Evolutionary conservation across 2,329 filamentous ascomycete genomes (phyloP), one percentile per base, ranked within the genome.

Genomic region (Cercospora nicotianae): DNA sequence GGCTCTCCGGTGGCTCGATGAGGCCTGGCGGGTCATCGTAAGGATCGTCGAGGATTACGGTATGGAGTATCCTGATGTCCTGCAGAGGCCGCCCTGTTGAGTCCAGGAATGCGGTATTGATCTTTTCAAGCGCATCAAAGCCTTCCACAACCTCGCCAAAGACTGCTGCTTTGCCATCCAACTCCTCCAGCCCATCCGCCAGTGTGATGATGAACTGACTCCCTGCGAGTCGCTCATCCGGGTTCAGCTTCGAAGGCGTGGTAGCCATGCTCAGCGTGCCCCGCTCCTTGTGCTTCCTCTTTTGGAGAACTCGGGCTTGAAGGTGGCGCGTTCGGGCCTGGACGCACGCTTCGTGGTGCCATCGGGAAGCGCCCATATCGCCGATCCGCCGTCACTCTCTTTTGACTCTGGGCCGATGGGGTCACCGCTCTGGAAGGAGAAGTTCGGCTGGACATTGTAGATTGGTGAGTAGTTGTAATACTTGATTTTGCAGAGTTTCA

Each of bases 241-340:
- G 90, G 75, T 97, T 91, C 16, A 86, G 85, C 3, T 89, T 83
- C 9, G 90, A 88, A 0, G 91, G 90, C 18, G 89, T 92, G 0
- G 94, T 97, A n/a, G 94, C 95, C 93, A 98, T 97, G 82, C 94
- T 97, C 69, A 99, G 94, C 13, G 93, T 97, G 64, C 94, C 94
- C 73, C 91, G 89, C 79, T 97, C 92, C 48, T 87, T 82, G 80
- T 99, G 95, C 79, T 95, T 97, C 96, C 83, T 78, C 94, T 96
- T 5, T 90, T 90, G 73, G 93, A 89, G 75, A 97, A 90, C 71
- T 94, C 87, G n/a, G 93, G 91, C 9, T 88, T 85, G 77, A 97
- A 98, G 4, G 75, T 75, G 65, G 63, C 72, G 36, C 69, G 69
- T 33, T 77, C 75, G n/a, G 75, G 73, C 28, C 67, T 69, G 2